Percentiles rank a stretch among this genome's conserved stretches.
These are phyloP conservation scores for Pseudopithomyces chartarum DNA, from an alignment of 2,329 filamentous ascomycete species.

Conservation along the genomic window DNA sequence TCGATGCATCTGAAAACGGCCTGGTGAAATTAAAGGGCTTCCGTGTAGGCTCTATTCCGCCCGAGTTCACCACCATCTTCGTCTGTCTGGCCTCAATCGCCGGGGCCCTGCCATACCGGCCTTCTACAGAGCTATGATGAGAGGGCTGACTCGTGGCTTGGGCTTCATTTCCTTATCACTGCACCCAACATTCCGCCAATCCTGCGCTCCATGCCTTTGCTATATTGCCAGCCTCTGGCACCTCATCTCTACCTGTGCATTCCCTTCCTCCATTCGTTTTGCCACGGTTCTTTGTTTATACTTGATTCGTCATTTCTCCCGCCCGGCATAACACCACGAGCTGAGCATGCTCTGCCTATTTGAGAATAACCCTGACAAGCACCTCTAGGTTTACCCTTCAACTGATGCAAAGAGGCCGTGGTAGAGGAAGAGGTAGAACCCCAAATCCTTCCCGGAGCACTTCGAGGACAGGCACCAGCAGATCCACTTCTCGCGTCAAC, in stretches of 20 bases:
- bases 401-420: conserved; percentile 44
- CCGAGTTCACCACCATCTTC: conserved; percentile 16
- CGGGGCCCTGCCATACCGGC: conserved; percentile 26
- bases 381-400: conserved; percentile 35
- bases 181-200: conserved; percentile 17
- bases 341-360: conserved; percentile 26
- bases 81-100: conserved; percentile 7
- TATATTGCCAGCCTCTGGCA: conserved; percentile 19
- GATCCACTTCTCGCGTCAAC: conserved; percentile 28
- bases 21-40: conserved; percentile 41
- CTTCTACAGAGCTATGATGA: conserved; percentile 28
- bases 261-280: conserved; percentile 18
- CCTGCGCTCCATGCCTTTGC: conserved; percentile 17
- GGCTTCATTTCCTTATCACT: conserved; percentile 39
- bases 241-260: conserved; percentile 7
- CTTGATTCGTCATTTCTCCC: conserved; percentile 9
- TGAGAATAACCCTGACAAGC: conserved; percentile 34
- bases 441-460: conserved; percentile 31
- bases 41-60: conserved; percentile 19
- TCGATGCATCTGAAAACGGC: conserved; percentile 18
- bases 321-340: conserved; percentile 26
- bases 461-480: conserved; percentile 30
- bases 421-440: conserved; percentile 43
- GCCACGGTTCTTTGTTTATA: conserved; percentile 19
- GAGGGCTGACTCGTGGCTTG: conserved; percentile 41